Percentiles rank a stretch among this genome's conserved stretches.
Conservation (phyloP, 148 eudicot species). For the Salicornia ramosissima region DNA sequence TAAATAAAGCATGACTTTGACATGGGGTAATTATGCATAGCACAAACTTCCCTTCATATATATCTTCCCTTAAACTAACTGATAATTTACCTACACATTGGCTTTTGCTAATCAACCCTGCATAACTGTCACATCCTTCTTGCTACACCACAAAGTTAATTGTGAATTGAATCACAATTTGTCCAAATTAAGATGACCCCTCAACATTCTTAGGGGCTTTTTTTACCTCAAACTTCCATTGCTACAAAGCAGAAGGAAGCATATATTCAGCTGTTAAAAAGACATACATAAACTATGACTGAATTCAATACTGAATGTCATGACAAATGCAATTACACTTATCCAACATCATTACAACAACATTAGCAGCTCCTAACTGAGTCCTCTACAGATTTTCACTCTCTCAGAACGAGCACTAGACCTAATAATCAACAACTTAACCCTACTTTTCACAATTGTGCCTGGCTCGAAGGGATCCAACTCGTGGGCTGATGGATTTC, state of each 20-base stretch:
- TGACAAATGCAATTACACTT: conserved; percentile 18
- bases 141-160: neutral
- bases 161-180: neutral
- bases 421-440: conserved; percentile 23
- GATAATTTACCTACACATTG: neutral
- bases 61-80: neutral
- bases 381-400: conserved; percentile 25
- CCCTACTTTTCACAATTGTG: conserved; percentile 19
- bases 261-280: conserved; percentile 11
- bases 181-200: neutral
- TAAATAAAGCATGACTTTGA: too few relatives aligned
- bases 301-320: conserved; percentile 18
- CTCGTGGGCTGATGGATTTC: conserved; percentile 19
- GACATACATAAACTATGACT: conserved; percentile 5
- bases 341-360: conserved; percentile 21
- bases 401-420: conserved; percentile 21
- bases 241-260: conserved; percentile 7
- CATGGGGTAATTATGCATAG: neutral
- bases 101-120: neutral
- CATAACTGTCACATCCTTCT: neutral
- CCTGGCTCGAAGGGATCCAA: conserved; percentile 20
- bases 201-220: neutral
- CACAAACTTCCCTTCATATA: neutral
- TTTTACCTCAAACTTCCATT: conserved; percentile 3
- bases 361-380: conserved; percentile 23